Evolutionary conservation across 805 yeast genomes (phyloP).

Genomic region (Schizosaccharomyces osmophilus): DNA sequence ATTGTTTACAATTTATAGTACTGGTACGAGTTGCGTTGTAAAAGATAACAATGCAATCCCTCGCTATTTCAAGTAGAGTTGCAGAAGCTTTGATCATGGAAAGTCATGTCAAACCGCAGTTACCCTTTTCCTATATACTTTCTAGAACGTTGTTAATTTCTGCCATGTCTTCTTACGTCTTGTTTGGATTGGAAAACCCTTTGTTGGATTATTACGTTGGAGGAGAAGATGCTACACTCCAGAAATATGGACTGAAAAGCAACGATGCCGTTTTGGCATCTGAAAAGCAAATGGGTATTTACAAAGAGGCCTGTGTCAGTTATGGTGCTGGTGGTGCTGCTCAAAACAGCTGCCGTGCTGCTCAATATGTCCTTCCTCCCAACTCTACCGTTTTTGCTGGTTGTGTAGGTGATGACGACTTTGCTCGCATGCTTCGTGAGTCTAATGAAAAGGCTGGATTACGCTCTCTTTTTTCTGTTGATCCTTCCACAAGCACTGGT

Average conservation of each 20-base stretch:
- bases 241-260: slow-evolving; percentile 61
- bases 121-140: too few relatives aligned
- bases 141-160: too few relatives aligned
- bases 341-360: slow-evolving; percentile 96
- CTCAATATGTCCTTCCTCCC: slow-evolving; percentile 67
- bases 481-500: slow-evolving; percentile 53
- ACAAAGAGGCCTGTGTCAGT: slow-evolving; percentile 48
- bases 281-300: slow-evolving; percentile 66
- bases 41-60: too few relatives aligned
- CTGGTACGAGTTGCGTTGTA: too few relatives aligned
- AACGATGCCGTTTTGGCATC: slow-evolving; percentile 83
- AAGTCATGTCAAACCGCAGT: too few relatives aligned
- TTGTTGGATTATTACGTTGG: slow-evolving; percentile 67
- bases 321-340: slow-evolving; percentile 98
- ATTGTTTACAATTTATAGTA: too few relatives aligned
- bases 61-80: too few relatives aligned
- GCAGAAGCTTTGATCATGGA: too few relatives aligned
- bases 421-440: slow-evolving; percentile 49
- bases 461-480: slow-evolving; percentile 57
- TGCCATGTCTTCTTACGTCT: slow-evolving; percentile 18
- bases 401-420: slow-evolving; percentile 81
- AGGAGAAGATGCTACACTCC: slow-evolving; percentile 29
- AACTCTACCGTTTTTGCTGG: slow-evolving; percentile 82
- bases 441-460: slow-evolving; percentile 84
- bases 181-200: slow-evolving; percentile 82